Conservation (phyloP, 192 early-diverging fungal genomes). For the Mortierella claussenii region DNA sequence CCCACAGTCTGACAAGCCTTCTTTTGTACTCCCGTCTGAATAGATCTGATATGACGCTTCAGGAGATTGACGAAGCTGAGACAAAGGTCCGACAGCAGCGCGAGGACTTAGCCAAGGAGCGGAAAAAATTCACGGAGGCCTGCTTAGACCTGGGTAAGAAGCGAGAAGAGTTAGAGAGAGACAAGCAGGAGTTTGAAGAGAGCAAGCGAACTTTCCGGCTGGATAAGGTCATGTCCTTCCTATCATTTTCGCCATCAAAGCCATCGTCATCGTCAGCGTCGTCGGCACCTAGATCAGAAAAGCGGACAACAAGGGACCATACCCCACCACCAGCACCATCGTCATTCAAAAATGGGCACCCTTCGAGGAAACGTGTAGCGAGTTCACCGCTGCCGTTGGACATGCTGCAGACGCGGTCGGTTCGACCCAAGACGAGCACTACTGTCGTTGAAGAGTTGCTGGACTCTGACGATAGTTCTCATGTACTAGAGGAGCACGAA, state of each 20-base stretch:
- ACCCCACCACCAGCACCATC: constrained; percentile 1
- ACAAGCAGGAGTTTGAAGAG: constrained; percentile 32
- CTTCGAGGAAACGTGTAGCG: constrained; percentile 30
- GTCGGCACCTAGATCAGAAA: constrained; percentile 17
- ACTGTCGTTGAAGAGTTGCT: too few species aligned
- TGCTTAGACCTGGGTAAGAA: constrained; percentile 42
- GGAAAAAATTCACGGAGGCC: constrained; percentile 37
- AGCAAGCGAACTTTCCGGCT: constrained; percentile 36
- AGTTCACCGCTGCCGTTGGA: constrained; percentile 24
- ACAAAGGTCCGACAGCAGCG: constrained; percentile 30
- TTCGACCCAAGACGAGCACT: neutral
- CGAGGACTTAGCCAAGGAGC: constrained; percentile 32
- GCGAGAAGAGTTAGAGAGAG: constrained; percentile 27
- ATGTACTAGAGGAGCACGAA: neutral
- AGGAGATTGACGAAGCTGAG: constrained; percentile 42
- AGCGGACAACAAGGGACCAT: constrained; percentile 8
- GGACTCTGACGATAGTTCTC: neutral
- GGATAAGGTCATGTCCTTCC: constrained; percentile 33
- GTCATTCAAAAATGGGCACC: neutral
- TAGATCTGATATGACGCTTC: constrained; percentile 48
- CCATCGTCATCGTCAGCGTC: too few species aligned
- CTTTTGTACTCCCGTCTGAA: too few species aligned
- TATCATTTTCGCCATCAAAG: constrained; percentile 27
- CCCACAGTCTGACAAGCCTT: too few species aligned
- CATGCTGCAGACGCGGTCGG: constrained; percentile 3